Evolutionary conservation across 257 asterid genomes (phyloP), one percentile per base, ranked within the genome.

Genomic region (Penstemon barbatus): DNA sequence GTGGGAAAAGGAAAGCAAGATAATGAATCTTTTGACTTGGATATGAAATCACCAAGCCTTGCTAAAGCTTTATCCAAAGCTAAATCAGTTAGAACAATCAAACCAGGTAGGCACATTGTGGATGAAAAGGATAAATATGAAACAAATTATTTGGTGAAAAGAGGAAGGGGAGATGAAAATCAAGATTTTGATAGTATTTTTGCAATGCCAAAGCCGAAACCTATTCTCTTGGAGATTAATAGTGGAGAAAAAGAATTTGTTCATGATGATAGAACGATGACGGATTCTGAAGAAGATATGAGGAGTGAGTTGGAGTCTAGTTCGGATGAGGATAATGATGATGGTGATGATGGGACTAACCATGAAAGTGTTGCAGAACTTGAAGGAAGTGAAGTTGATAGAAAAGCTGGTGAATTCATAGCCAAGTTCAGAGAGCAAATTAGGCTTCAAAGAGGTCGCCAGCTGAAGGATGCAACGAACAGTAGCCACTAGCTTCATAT

Each of bases 341-440:
- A 66, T 5, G 74, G 61, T 33, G 81, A 77, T 46, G 61, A 66
- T 5, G 74, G 61, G 66, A 58, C 64, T 4, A 65, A 63, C 37
- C 10, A 69, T 7, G 78, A 50, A n/a, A 78, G 71, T 65, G 87
- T 82, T 44, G 58, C 77, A 13, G 95, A 84, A 18, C 80, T 85
- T 38, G 84, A 69, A 63, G 96, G 93, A 66, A 88, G 95, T 58
- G 97, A 91, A 82, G 98, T 92, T 69, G 97, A 92, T 69, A 74
- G 96, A 77, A 92, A 92, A 78, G 98, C 97, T 25, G 97, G 81
- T 6, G 97, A 92, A 82, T 92, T 92, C 67, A 92, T 92, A 57
- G 98, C 98, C 57, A 92, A 88, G 82, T 90, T 92, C 73, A 85
- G 88, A 81, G 89, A 86, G 84, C 98, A 92, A 66, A 92, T 92